These are phyloP conservation scores for Paracoccidioides brasiliensis DNA, from an alignment of 2,329 filamentous ascomycete genomes.

Conservation along the genomic window DNA sequence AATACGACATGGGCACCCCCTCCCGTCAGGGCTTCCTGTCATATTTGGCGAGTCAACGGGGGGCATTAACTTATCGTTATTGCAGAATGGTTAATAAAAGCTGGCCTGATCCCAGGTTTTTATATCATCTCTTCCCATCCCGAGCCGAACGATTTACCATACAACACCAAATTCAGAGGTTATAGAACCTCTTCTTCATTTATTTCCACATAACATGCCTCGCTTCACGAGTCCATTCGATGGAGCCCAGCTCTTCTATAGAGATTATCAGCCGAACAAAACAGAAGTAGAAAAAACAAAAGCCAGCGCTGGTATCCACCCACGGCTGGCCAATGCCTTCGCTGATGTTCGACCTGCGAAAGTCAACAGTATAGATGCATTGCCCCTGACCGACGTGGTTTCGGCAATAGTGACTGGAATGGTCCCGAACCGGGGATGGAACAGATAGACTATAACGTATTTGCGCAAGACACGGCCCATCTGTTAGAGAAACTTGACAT, in stretches of 20 bases:
- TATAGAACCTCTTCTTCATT: not conserved
- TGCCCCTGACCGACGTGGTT: slow-evolving; percentile 19
- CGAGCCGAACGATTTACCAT: no score
- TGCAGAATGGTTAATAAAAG: no score
- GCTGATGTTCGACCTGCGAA: slow-evolving; percentile 20
- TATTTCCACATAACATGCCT: slow-evolving; percentile 10
- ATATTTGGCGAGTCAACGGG: no score
- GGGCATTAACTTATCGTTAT: no score
- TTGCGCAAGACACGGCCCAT: slow-evolving; percentile 17
- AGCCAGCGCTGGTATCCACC: slow-evolving; percentile 17
- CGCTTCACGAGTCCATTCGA: slow-evolving; percentile 14
- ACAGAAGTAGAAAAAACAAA: slow-evolving; percentile 4
- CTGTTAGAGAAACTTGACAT: slow-evolving; percentile 14
- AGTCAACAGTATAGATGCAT: slow-evolving; percentile 19
- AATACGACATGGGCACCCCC: no score
- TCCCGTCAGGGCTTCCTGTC: no score
- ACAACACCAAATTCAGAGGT: not conserved
- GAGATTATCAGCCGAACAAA: slow-evolving; percentile 13
- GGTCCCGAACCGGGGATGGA: slow-evolving; percentile 6
- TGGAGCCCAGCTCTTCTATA: slow-evolving; percentile 14
- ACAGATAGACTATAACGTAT: slow-evolving; percentile 19
- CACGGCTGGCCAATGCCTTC: slow-evolving; percentile 22
- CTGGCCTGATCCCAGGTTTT: no score
- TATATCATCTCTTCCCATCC: no score
- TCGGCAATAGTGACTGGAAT: slow-evolving; percentile 21